Evolutionary conservation across 2,329 filamentous ascomycete genomes (phyloP), one percentile per base, ranked within the genome.

Genomic region (Nemania sp.): DNA sequence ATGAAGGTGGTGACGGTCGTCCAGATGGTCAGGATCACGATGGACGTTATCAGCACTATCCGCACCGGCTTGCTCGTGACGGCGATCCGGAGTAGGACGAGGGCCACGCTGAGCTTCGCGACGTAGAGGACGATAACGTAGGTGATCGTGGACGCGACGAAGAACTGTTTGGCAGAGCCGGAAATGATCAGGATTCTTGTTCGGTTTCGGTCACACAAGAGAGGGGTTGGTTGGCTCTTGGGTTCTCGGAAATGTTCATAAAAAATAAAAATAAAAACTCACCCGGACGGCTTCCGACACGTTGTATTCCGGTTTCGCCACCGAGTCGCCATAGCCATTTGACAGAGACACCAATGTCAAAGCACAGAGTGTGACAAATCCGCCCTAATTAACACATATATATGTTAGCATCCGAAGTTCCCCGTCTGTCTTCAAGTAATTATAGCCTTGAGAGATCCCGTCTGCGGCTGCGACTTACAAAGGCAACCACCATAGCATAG

Each of bases 91-190:
- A 63, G 56, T 9, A 67, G 40, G 9, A 67, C 65, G 12, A 65
- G 55, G 10, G 65, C 65, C 3, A 65, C 63, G 35, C 65, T 67
- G 10, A 67, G 51, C 56, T 67, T 67, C 0, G 60, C 65, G 18
- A 67, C 39, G 18, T 61, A 67, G 5, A 65, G 60, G 29, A 63
- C 63, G 54, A 67, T 62, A 32, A 65, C 55, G 39, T 67, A 67
- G 46, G 57, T 47, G 13, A 67, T 58, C 2, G 63, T 63, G 15
- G 63, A 64, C 2, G 63, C 60, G 39, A 67, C 63, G 53, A 65
- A 67, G 42, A 51, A 65, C 65, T n/a, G n/a, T n/a, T 67, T 59
- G 7, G n/a, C n/a, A 35, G 32, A 18, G 7, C 10, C n/a, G n/a
- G 35, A 29, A 29, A 9, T 29, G 9, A 42, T 59, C 53, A 62